A percentile compares a stretch with the other conserved stretches of the same genome.
These are phyloP conservation scores for Cystofilobasidium bisporidii DNA, from an alignment of 768 basidiomycete species.

Conservation along the genomic window DNA sequence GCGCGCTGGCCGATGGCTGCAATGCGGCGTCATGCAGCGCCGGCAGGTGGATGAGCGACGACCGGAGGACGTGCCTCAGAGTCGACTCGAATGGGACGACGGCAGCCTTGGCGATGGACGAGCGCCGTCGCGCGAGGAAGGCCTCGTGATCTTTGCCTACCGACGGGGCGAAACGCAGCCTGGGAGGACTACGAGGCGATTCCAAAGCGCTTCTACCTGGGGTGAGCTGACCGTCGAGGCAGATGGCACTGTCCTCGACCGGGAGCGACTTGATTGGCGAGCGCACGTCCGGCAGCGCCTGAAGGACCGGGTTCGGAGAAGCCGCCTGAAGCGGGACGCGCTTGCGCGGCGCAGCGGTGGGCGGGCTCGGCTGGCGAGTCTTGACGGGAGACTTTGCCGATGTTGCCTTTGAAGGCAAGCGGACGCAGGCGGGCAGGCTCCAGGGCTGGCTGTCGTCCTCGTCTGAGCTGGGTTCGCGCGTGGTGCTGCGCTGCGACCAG, in stretches of 20 bases:
- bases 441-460: neutral
- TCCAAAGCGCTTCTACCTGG: too few relatives aligned
- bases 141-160: too few relatives aligned
- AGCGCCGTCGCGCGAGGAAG: too few relatives aligned
- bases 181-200: neutral
- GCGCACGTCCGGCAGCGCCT: too few relatives aligned
- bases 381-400: neutral
- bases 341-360: neutral
- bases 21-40: neutral
- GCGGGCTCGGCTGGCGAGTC: too few relatives aligned
- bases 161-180: neutral
- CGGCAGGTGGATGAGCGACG: neutral
- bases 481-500: neutral
- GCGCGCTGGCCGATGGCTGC: too few relatives aligned
- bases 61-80: neutral
- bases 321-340: neutral
- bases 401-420: neutral
- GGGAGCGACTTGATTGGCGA: neutral
- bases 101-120: neutral
- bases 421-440: neutral
- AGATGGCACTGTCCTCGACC: constrained; percentile 15
- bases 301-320: neutral
- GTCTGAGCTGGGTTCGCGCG: neutral
- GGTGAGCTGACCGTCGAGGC: neutral
- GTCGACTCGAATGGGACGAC: neutral